Base-by-base conservation (phyloP, 2,329 filamentous ascomycete genomes). In the Ceratocystiopsis minuta region DNA sequence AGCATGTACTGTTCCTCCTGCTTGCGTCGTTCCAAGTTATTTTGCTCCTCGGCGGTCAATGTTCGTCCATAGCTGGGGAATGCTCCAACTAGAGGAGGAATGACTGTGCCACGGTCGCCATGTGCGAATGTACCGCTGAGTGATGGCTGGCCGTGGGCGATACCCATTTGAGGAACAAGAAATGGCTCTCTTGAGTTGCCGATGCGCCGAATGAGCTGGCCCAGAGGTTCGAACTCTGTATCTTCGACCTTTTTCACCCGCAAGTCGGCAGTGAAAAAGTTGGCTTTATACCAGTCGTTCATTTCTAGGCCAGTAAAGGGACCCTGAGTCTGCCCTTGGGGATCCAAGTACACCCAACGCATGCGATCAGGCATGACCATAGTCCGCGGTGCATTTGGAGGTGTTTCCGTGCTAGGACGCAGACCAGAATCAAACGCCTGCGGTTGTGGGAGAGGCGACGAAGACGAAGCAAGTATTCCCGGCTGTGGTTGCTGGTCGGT, bases 281-380 rank as follows among this genome's bases (percentile, higher is more conserved):
- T 87, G 34, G 87, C 88, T 58, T 96, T 96, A 63, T 96, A 98
- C 90, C 90, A 98, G 53, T 98, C 92, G 51, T 98, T 92, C 90
- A 98, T 98, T 60, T 98, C 90, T 39, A 98, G 65, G 1, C 90
- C 90, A 34, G 86, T 95, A 62, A 90, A 98, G 0, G 90, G 90
- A 0, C 90, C 90, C 56, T 98, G 90, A 6, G 85, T 79, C 47
- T 84, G 80, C 17, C 86, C 86, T 55, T 93, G 84, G 6, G 90
- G 90, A 56, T 98, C 90, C 41, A 92, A 78, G 56, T 98, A 98
- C 16, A 95, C 88, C 90, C 90, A 98, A 52, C 88, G 73, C 86
- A 98, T 98, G 14, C 92, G 73, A 58, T 98, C 90, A 2, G 90
- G 90, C 90, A 98, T 96, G 6, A 98, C 88, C 87, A 98, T 96